Evolutionary conservation across 371 early-diverging fungal genomes (phyloP).

Genomic region (Rhizopus sp.): DNA sequence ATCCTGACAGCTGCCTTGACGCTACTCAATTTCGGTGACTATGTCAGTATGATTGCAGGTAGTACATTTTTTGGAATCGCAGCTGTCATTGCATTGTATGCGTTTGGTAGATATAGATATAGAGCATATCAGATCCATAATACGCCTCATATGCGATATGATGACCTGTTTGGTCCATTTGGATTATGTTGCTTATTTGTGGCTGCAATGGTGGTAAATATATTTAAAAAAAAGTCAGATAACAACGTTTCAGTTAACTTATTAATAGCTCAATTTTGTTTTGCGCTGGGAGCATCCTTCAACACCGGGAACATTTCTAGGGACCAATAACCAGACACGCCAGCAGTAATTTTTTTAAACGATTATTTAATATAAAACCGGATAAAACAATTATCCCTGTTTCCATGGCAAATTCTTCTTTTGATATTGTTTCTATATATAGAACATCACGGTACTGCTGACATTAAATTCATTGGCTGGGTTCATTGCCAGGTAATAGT

Average conservation of each 20-base stretch:
- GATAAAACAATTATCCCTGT: too few species aligned
- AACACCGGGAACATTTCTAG: slow-evolving; percentile 11
- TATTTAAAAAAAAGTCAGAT: neutral
- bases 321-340: slow-evolving; percentile 14
- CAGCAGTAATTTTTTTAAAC: slow-evolving; percentile 5
- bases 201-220: slow-evolving; percentile 28
- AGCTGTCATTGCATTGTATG: slow-evolving; percentile 32
- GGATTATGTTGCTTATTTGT: slow-evolving; percentile 34
- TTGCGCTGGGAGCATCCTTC: slow-evolving; percentile 21
- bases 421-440: too few species aligned
- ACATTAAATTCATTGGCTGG: neutral
- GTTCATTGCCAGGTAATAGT: slow-evolving; percentile 2
- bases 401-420: too few species aligned
- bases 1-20: slow-evolving; percentile 70
- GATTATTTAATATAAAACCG: neutral
- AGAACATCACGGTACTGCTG: too few species aligned
- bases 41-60: slow-evolving; percentile 34
- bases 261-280: slow-evolving; percentile 22
- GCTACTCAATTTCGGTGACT: slow-evolving; percentile 73
- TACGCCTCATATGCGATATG: slow-evolving; percentile 31
- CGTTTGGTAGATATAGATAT: slow-evolving; percentile 32
- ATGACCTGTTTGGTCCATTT: slow-evolving; percentile 42
- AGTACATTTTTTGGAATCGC: slow-evolving; percentile 36
- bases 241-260: neutral
- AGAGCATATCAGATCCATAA: slow-evolving; percentile 40